A percentile compares a stretch with the other conserved stretches of the same genome.
Evolutionary conservation across 208 protist species (phyloP).

Genomic region (Trypanosoma mega): DNA sequence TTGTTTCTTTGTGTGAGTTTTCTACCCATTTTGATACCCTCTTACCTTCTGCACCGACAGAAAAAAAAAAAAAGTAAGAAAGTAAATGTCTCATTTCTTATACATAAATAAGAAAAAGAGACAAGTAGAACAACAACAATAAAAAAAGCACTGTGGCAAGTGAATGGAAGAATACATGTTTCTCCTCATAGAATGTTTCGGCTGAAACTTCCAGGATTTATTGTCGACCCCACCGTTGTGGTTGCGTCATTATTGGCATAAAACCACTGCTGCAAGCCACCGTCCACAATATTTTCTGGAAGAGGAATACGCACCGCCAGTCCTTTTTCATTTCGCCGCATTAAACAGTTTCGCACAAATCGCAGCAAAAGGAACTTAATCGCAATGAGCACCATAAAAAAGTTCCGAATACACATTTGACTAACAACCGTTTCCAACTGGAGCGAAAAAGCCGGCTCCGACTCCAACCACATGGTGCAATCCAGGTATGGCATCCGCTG

Average conservation of each 20-base stretch:
- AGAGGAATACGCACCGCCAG: conserved; percentile 57
- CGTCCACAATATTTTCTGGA: conserved; percentile 61
- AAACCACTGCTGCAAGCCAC: conserved; percentile 53
- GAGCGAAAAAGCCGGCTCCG: conserved; percentile 79
- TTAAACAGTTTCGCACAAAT: conserved; percentile 44
- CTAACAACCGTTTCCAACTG: conserved; percentile 63
- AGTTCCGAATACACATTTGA: conserved; percentile 59
- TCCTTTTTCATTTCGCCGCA: conserved; percentile 31
- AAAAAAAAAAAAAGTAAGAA: background rate
- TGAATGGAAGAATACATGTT: too few species aligned
- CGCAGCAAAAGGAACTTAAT: conserved; percentile 69
- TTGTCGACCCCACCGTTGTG: background rate
- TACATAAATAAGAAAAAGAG: too few species aligned
- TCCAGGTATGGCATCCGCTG: conserved; percentile 62
- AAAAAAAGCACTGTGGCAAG: too few species aligned
- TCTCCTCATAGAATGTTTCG: background rate
- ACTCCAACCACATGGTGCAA: conserved; percentile 76
- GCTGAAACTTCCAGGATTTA: background rate
- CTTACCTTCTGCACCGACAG: background rate
- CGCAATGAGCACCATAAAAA: conserved; percentile 65
- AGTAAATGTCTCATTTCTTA: background rate
- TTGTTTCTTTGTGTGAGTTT: too few species aligned
- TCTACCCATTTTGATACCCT: too few species aligned
- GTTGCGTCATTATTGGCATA: conserved; percentile 24
- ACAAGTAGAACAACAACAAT: too few species aligned